Evolutionary conservation across 2,329 filamentous ascomycete species (phyloP).

Genomic region (Ophiostoma sp.): DNA sequence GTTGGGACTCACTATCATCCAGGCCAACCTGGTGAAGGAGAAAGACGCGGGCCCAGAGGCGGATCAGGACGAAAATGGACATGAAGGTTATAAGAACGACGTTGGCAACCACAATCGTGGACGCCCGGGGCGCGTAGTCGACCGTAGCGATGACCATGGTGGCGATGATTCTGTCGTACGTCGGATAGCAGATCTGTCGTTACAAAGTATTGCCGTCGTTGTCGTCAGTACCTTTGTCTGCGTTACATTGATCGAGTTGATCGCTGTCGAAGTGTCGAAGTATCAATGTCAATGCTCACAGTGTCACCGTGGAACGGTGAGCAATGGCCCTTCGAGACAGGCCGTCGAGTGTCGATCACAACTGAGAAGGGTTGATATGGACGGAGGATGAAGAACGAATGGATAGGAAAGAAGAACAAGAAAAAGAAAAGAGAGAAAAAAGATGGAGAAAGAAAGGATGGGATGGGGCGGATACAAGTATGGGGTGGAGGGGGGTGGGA

Average conservation of each 20-base stretch:
- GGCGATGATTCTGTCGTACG: background rate
- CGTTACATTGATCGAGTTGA: background rate
- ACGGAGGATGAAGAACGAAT: background rate
- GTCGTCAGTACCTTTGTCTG: background rate
- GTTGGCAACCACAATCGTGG: background rate
- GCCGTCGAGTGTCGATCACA: background rate
- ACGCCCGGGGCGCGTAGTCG: background rate
- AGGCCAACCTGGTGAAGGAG: conserved; percentile 4
- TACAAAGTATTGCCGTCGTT: background rate
- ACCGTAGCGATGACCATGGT: background rate
- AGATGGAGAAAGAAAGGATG: background rate
- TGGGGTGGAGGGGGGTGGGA: background rate
- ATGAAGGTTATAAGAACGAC: background rate
- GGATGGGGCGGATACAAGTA: background rate
- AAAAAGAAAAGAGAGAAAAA: background rate
- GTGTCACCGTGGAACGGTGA: conserved; percentile 4
- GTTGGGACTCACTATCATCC: background rate
- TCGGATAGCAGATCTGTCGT: background rate
- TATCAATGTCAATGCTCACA: background rate
- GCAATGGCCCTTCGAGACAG: background rate
- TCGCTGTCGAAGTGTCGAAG: background rate
- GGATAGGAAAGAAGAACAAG: background rate
- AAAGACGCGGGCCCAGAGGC: conserved; percentile 5
- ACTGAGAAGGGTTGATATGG: background rate
- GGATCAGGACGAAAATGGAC: conserved; percentile 9